These are phyloP conservation scores for Puccinia sorghi DNA, from an alignment of 1,284 basidiomycete species.

Conservation along the genomic window DNA sequence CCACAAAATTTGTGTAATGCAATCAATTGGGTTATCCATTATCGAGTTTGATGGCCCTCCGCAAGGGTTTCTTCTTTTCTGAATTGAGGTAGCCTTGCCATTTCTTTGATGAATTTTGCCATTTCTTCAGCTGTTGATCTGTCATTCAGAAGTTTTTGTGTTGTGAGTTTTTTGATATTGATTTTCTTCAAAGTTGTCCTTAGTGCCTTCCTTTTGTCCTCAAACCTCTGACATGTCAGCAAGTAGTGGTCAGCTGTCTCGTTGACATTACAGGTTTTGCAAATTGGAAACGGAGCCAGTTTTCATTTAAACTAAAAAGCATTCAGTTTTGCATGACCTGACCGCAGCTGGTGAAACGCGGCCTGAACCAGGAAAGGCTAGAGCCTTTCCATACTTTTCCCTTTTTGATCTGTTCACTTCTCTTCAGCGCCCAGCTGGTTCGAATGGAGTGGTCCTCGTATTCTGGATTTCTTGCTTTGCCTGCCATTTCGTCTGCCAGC, in stretches of 20 bases:
- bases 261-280: background rate
- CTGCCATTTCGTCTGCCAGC: too few relatives aligned
- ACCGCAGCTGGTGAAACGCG: conserved; percentile 14
- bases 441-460: too few relatives aligned
- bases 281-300: background rate
- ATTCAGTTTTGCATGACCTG: background rate
- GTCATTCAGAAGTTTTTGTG: background rate
- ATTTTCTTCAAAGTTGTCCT: background rate
- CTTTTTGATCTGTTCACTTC: too few relatives aligned
- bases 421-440: too few relatives aligned
- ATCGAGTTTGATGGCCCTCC: too few relatives aligned
- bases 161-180: background rate
- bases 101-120: too few relatives aligned
- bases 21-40: too few relatives aligned
- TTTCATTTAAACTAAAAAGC: conserved; percentile 5
- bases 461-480: too few relatives aligned
- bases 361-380: background rate
- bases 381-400: background rate
- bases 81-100: too few relatives aligned
- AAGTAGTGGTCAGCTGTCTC: conserved; percentile 21
- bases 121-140: too few relatives aligned
- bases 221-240: background rate
- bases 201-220: background rate
- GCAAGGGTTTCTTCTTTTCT: too few relatives aligned
- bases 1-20: too few relatives aligned